These are phyloP conservation scores for Leishmania tarentolae DNA, from an alignment of 208 protist genomes.

Conservation along the genomic window DNA sequence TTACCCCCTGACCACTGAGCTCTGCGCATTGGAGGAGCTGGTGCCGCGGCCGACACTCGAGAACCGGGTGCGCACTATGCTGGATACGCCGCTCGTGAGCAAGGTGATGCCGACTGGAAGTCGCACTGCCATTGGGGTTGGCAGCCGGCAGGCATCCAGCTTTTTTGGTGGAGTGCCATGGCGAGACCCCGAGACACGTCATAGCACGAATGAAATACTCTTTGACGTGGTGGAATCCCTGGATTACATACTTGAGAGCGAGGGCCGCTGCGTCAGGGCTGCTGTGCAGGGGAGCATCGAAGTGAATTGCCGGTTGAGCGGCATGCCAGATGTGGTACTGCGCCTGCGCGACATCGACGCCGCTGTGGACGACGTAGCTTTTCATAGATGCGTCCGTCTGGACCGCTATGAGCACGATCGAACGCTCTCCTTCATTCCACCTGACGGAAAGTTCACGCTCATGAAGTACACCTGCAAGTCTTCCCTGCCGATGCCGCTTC, in stretches of 20 bases:
- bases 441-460: conserved; percentile 91
- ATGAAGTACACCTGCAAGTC: conserved; percentile 80
- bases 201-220: conserved; percentile 90
- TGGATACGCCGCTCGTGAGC: conserved; percentile 50
- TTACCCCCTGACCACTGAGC: conserved; percentile 91
- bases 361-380: conserved; percentile 74
- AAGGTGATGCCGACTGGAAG: conserved; percentile 22
- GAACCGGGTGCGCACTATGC: conserved; percentile 76
- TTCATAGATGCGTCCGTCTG: conserved; percentile 88
- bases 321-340: conserved; percentile 89
- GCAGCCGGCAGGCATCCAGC: conserved; percentile 17
- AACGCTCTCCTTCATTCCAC: conserved; percentile 85
- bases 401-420: conserved; percentile 75
- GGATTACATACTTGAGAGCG: conserved; percentile 82
- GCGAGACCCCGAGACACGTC: conserved; percentile 70
- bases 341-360: conserved; percentile 64
- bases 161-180: conserved; percentile 59
- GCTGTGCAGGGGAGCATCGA: conserved; percentile 76
- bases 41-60: conserved; percentile 83
- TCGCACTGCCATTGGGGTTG: conserved; percentile 23
- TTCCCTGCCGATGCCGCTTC: conserved; percentile 28
- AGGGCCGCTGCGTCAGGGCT: conserved; percentile 64
- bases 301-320: conserved; percentile 85
- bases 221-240: conserved; percentile 92
- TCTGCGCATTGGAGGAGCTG: conserved; percentile 83